These are phyloP conservation scores for Delphinella strobiligena DNA, from an alignment of 2,329 filamentous ascomycete species.

Conservation along the genomic window DNA sequence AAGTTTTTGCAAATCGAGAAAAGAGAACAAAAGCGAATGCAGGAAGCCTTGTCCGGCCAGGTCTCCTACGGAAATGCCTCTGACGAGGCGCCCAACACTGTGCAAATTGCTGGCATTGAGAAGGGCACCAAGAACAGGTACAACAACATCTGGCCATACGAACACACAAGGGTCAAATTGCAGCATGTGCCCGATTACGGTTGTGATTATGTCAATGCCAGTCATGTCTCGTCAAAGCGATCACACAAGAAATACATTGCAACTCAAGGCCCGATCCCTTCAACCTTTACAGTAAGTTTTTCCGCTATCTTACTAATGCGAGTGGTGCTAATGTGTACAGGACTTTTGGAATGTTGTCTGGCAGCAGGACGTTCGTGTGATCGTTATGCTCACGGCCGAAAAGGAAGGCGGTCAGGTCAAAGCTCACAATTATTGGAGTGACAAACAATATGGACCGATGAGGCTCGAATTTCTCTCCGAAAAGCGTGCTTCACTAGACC, in stretches of 20 bases:
- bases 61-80: slow-evolving; percentile 42
- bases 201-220: slow-evolving; percentile 96
- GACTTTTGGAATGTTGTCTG: slow-evolving; percentile 98
- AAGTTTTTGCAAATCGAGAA: slow-evolving; percentile 77
- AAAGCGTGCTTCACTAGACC: slow-evolving; percentile 66
- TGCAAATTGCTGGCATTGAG: slow-evolving; percentile 83
- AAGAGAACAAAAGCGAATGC: slow-evolving; percentile 85
- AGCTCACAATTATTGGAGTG: slow-evolving; percentile 87
- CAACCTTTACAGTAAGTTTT: slow-evolving; percentile 69
- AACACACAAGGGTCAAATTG: slow-evolving; percentile 79
- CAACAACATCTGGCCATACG: slow-evolving; percentile 94
- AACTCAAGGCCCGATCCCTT: slow-evolving; percentile 82
- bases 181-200: slow-evolving; percentile 51
- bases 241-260: slow-evolving; percentile 93
- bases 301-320: neutral
- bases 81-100: slow-evolving; percentile 21
- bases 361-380: slow-evolving; percentile 89
- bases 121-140: slow-evolving; percentile 94
- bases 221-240: slow-evolving; percentile 64
- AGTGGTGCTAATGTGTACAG: slow-evolving; percentile 30
- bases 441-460: slow-evolving; percentile 64
- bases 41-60: slow-evolving; percentile 55
- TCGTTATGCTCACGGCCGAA: slow-evolving; percentile 95
- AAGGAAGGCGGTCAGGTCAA: slow-evolving; percentile 87
- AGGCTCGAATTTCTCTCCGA: slow-evolving; percentile 69